Percentiles rank a stretch among this genome's conserved stretches.
Evolutionary conservation across 495 filamentous ascomycete genomes (phyloP).

Genomic region (Xylaria flabelliformis): DNA sequence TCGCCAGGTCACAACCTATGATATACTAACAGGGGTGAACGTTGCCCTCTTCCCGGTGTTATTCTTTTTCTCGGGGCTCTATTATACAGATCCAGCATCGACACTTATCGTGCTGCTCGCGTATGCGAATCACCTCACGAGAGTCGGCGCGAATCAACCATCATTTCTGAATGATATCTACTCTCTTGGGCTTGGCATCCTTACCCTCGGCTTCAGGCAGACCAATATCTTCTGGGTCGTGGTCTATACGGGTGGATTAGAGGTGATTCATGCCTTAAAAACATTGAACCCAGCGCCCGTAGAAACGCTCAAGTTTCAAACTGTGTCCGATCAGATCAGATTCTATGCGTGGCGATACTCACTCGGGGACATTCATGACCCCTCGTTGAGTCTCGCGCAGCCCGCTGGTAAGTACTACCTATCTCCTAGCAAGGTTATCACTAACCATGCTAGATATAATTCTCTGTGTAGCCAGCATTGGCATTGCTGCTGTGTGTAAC

Average conservation of each 20-base stretch:
- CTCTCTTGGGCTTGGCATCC: conserved; percentile 62
- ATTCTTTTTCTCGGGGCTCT: conserved; percentile 94
- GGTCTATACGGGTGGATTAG: conserved; percentile 80
- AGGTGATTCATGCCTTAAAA: conserved; percentile 61
- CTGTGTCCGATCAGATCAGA: conserved; percentile 33
- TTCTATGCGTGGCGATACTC: conserved; percentile 47
- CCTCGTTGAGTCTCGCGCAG: conserved; percentile 58
- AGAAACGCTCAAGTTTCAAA: conserved; percentile 32
- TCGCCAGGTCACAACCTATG: conserved; percentile 32
- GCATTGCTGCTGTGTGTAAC: conserved; percentile 60
- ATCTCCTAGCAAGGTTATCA: too few relatives aligned
- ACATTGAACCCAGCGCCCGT: conserved; percentile 40
- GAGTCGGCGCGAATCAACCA: conserved; percentile 36
- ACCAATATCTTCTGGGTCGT: conserved; percentile 98
- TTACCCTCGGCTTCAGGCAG: conserved; percentile 79
- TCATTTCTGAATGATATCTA: conserved; percentile 46
- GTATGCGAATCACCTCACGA: conserved; percentile 65
- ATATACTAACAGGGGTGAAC: conserved; percentile 74
- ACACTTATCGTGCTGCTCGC: conserved; percentile 70
- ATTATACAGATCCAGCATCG: conserved; percentile 87
- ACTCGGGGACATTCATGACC: conserved; percentile 70
- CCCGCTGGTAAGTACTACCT: conserved; percentile 60
- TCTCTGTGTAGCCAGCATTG: conserved; percentile 64
- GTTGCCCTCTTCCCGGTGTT: conserved; percentile 85
- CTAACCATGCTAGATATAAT: conserved; percentile 52